A percentile compares a stretch with the other conserved stretches of the same genome.
These are phyloP conservation scores for Artemisia argyi DNA, from an alignment of 129 eudicot species.

Conservation along the genomic window DNA sequence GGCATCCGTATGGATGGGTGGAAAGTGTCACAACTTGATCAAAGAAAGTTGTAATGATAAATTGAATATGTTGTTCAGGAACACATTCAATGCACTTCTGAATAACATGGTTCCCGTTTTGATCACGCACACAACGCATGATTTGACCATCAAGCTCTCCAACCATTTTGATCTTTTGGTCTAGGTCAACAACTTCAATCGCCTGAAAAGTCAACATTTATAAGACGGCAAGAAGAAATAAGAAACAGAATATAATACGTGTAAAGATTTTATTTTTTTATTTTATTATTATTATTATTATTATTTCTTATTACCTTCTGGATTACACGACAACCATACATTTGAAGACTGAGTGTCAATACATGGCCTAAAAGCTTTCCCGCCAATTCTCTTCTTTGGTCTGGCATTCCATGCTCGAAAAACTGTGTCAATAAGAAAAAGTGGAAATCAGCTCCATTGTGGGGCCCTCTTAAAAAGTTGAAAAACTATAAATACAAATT, in stretches of 20 bases:
- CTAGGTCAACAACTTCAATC: conserved; percentile 92
- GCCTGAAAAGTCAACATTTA: conserved; percentile 44
- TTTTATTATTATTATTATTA: no score
- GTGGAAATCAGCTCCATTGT: background rate
- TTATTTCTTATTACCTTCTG: conserved; percentile 48
- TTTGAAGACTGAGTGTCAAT: conserved; percentile 72
- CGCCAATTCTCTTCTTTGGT: conserved; percentile 69
- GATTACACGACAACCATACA: conserved; percentile 82
- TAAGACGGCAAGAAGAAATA: background rate
- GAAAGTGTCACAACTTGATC: conserved; percentile 90
- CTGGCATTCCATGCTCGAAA: conserved; percentile 76
- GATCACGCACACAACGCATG: conserved; percentile 96
- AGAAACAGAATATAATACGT: no score
- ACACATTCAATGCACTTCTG: conserved; percentile 98
- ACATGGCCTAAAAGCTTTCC: conserved; percentile 72
- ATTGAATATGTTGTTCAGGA: conserved; percentile 84
- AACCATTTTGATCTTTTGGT: conserved; percentile 93
- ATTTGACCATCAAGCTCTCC: conserved; percentile 86
- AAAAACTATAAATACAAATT: no score
- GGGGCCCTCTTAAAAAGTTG: background rate
- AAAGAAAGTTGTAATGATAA: conserved; percentile 66
- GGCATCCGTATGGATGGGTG: conserved; percentile 95
- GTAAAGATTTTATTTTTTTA: background rate
- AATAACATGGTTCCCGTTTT: conserved; percentile 88
- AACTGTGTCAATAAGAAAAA: conserved; percentile 37